Evolutionary conservation across 805 yeast species (phyloP), one percentile per base, ranked within the genome.

Genomic region (Kuraishia ogatae): DNA sequence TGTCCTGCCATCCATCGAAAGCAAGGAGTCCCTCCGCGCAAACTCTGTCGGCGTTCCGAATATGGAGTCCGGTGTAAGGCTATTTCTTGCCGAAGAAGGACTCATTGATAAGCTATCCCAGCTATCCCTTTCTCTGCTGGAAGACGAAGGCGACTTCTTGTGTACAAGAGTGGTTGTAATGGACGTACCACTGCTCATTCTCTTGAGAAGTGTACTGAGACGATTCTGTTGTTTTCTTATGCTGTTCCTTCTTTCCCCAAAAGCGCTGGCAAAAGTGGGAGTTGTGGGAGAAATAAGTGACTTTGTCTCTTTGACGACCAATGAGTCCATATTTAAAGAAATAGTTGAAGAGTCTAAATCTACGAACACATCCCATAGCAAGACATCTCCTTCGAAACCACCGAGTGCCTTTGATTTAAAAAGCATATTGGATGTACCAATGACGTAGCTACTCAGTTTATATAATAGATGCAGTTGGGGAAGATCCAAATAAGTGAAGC

Each of bases 341-440:
- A 35, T 35, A 15, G 43, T 13, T 35, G 43, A 35, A 13, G 43
- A 10, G 13, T 35, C 43, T 58, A 86, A 61, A 64, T 86, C 84
- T 55, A 82, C 79, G 57, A 81, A 75, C 35, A 82, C 65, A 64
- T 86, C 88, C 86, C 87, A 85, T 21, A 79, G 62, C 50, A 73
- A 73, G 35, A 71, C 15, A 28, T 29, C 35, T 3, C 51, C 39
- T 11, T 50, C 55, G 22, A 56, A 57, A 35, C n/a, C 43, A 35
- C 43, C 43, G 4, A 35, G 43, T 6, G 64, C 73, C 55, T 77
- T 77, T 35, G 78, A 74, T 61, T 81, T 82, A 63, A 86, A 80
- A 48, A 84, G 77, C 17, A 85, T 79, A 63, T 86, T 86, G 48
- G 85, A 81, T 2, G 90, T 84, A 2, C 93, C 93, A 1, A 87